These are phyloP conservation scores for Fereydounia khargensis DNA, from an alignment of 1,284 basidiomycete species.

Conservation along the genomic window DNA sequence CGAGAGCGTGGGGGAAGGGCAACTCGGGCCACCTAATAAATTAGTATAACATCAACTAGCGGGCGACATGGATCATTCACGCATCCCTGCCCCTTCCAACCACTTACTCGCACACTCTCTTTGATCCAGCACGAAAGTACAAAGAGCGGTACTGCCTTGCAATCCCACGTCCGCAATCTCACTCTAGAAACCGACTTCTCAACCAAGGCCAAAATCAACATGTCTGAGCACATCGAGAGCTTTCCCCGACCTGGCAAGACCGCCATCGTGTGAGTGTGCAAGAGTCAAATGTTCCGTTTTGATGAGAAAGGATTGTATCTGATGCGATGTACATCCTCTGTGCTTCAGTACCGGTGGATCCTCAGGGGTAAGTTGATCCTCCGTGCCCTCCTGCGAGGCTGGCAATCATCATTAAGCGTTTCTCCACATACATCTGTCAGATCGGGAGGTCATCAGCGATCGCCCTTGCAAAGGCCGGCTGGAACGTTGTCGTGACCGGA, in stretches of 20 bases:
- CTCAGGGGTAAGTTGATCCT: conserved; percentile 18
- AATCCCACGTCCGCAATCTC: too few relatives aligned
- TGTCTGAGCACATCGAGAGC: conserved; percentile 17
- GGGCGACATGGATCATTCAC: too few relatives aligned
- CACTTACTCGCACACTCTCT: too few relatives aligned
- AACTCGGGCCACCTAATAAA: too few relatives aligned
- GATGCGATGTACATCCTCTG: too few relatives aligned
- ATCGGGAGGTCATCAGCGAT: conserved; percentile 35
- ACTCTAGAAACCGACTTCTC: too few relatives aligned
- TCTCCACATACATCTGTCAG: not conserved
- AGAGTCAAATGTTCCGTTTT: not conserved
- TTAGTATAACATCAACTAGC: too few relatives aligned
- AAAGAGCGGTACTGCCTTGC: too few relatives aligned
- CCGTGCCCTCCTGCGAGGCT: not conserved
- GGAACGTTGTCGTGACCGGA: conserved; percentile 42
- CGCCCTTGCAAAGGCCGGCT: conserved; percentile 33
- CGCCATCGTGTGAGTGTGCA: conserved; percentile 33
- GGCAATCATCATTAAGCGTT: not conserved
- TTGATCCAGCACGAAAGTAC: too few relatives aligned
- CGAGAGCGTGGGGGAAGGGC: too few relatives aligned
- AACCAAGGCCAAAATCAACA: too few relatives aligned
- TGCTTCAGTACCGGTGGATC: conserved; percentile 29
- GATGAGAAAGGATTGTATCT: not conserved
- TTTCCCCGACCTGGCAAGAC: conserved; percentile 36
- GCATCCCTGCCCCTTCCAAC: too few relatives aligned